Base-by-base conservation (phyloP, 2,329 filamentous ascomycete species). In the Aspergillus luchuensis region DNA sequence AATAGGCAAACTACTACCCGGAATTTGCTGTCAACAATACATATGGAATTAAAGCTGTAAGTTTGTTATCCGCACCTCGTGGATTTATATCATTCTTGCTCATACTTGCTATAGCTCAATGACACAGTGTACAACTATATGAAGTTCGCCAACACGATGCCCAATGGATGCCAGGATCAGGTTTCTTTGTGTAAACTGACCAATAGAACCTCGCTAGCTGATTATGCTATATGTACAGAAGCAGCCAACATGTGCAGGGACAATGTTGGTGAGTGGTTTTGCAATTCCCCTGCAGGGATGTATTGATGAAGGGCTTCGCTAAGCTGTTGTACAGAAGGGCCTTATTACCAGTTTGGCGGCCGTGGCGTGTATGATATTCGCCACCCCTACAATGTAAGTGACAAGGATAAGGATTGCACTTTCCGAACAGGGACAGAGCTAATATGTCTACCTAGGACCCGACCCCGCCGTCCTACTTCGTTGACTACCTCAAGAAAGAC, bases 111-210 rank as follows among this genome's bases (percentile, higher is more conserved):
- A 76, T 19, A 76, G 72, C 62, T 85, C 66, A 87, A 87, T 63
- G 82, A 87, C 21, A 85, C 83, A 2, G 80, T 86, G 4, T 86
- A 87, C 71, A 79, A 82, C 58, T 86, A 84, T 66, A 84, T 84
- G 73, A 85, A 83, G 60, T 84, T 85, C 48, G 82, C 83, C n/a
- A 78, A 79, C 57, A 73, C 74, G 74, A 92, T 83, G 84, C 88
- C 88, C 23, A 87, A 73, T 57, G 84, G 83, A 21, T 85, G 84
- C 63, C 76, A 82, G 43, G 77, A 88, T 63, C 87, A 91, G 74
- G 85, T 91, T 52, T 85, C 86, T 2, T 87, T 85, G 70, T 90
- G 92, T 69, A 81, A 80, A 25, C 78, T 82, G 7, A 85, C 83
- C 8, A 88, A 91, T 67, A 83, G 84, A 30, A 71, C 73, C 15